These are phyloP conservation scores for Trichoderma cornu-damae DNA, from an alignment of 2,329 filamentous ascomycete genomes.

Conservation along the genomic window DNA sequence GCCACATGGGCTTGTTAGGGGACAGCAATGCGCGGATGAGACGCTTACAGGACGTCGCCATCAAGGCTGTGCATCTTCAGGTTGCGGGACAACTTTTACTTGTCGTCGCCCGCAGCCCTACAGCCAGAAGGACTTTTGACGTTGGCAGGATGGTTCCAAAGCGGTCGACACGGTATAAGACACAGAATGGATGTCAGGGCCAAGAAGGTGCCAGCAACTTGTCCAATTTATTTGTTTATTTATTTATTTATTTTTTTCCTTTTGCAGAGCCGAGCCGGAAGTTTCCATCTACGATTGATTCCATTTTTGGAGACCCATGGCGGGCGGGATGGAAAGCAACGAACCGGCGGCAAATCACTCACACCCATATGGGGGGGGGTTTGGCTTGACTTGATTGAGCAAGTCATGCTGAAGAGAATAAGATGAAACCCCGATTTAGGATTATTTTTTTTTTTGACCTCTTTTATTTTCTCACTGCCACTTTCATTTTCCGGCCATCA, in stretches of 20 bases:
- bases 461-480: background rate
- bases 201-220: too few species aligned
- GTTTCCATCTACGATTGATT: background rate
- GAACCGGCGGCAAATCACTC: background rate
- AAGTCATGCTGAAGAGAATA: background rate
- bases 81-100: background rate
- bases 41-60: constrained; percentile 13
- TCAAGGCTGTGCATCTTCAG: constrained; percentile 10
- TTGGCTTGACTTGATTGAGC: background rate
- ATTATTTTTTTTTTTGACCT: background rate
- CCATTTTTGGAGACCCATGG: background rate
- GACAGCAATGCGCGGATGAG: constrained; percentile 8
- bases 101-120: background rate
- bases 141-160: background rate
- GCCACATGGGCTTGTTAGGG: background rate
- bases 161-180: background rate
- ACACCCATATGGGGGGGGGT: too few species aligned
- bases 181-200: too few species aligned
- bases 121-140: too few species aligned
- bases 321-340: too few species aligned
- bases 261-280: background rate
- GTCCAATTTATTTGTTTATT: too few species aligned
- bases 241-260: too few species aligned
- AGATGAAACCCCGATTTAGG: background rate
- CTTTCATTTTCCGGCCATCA: background rate